Evolutionary conservation across 192 early-diverging fungal genomes (phyloP), one percentile per base, ranked within the genome.

Genomic region (Cetraspora pellucida): DNA sequence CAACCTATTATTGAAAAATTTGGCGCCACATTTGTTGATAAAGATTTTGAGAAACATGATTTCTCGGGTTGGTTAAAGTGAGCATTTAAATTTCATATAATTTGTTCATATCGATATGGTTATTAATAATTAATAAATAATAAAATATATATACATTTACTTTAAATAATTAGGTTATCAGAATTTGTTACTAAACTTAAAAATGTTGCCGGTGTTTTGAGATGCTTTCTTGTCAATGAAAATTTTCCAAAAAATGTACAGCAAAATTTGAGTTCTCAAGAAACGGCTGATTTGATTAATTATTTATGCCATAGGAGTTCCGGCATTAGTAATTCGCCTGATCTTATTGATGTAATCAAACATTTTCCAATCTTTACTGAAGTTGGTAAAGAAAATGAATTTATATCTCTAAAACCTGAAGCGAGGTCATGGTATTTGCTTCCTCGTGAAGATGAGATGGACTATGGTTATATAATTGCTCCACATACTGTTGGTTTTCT

Each of bases 351-450:
- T 37, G 37, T 37, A 37, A 37, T 68, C 1, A 68, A 68, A 25
- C 11, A 68, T 68, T 44, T 68, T 16, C 66, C 66, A 6, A 68
- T 68, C 13, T 68, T 47, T 68, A 49, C 23, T 13, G 45, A 49
- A 49, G 45, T 68, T 14, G 66, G 31, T 27, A 8, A 68, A 27
- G n/a, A 23, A 37, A 37, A 37, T 37, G 2, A 3, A 49, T 0
- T 45, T 2, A 68, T 68, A 47, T 50, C 44, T 25, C 31, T 68
- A 23, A 25, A 47, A 68, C 10, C n/a, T n/a, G 31, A 3, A 45
- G 25, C 45, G 16, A 45, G 3, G 25, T 14, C 45, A 10, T 68
- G 66, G 66, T 49, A 16, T 27, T 31, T 68, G 0, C 66, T 68
- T 13, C 66, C 66, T 16, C 19, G 4, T 10, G 25, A 28, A 4